These are phyloP conservation scores for Hyphochytrium catenoides DNA, from an alignment of 352 stramenopile species.

Conservation along the genomic window DNA sequence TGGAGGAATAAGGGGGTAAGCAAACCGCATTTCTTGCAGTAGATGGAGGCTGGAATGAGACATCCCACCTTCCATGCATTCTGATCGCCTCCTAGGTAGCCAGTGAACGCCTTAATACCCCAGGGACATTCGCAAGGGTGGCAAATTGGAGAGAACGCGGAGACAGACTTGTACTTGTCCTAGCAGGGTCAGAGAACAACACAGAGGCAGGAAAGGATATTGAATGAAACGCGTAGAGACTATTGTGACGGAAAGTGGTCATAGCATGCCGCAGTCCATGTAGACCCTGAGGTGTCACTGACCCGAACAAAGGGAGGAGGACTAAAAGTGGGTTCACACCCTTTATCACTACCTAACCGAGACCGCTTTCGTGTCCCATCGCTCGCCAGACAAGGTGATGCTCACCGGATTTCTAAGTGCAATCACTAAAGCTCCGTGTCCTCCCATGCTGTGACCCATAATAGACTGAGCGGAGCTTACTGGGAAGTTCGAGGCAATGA, in stretches of 20 bases:
- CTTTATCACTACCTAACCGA: too few relatives aligned
- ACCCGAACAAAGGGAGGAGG: too few relatives aligned
- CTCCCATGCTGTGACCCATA: conserved; percentile 90
- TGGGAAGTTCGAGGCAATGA: conserved; percentile 65
- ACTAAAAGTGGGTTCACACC: too few relatives aligned
- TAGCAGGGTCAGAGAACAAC: conserved; percentile 10
- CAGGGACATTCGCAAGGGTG: conserved; percentile 89
- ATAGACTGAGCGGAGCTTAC: conserved; percentile 65
- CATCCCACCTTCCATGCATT: conserved; percentile 51
- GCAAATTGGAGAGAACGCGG: conserved; percentile 84
- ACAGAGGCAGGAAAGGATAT: too few relatives aligned
- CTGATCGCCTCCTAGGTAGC: conserved; percentile 79
- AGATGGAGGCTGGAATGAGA: too few relatives aligned
- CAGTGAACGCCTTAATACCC: conserved; percentile 92
- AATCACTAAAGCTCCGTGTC: conserved; percentile 85
- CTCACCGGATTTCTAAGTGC: conserved; percentile 59
- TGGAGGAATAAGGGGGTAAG: not conserved
- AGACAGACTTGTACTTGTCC: conserved; percentile 72
- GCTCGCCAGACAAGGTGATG: conserved; percentile 19
- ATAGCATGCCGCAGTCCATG: too few relatives aligned
- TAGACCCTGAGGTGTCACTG: too few relatives aligned
- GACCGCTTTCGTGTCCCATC: too few relatives aligned
- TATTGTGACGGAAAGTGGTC: too few relatives aligned
- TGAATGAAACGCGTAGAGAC: too few relatives aligned
- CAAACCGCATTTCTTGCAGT: not conserved